Percentiles rank a stretch among this genome's conserved stretches.
Conservation (phyloP, 192 early-diverging fungal species). For the Gaertneriomyces semiglobifer region DNA sequence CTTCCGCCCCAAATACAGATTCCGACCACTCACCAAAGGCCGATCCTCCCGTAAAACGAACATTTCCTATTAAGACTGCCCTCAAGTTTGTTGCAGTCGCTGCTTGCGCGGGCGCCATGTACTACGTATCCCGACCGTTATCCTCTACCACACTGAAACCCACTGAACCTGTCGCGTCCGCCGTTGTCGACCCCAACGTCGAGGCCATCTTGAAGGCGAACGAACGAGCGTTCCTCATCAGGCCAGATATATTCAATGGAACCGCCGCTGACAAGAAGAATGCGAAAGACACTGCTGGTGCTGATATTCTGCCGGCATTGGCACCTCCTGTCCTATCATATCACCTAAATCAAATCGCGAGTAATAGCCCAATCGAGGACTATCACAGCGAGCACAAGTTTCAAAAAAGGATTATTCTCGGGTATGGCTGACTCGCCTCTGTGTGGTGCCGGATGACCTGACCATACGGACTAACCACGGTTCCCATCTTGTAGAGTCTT, state of each 20-base stretch:
- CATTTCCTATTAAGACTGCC: too few species aligned
- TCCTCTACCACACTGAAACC: too few species aligned
- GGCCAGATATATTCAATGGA: neutral
- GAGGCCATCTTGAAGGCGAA: too few species aligned
- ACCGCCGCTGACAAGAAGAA: neutral
- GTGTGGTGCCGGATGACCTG: neutral
- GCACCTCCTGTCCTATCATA: conserved; percentile 24
- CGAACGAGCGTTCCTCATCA: too few species aligned
- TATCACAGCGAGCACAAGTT: conserved; percentile 31
- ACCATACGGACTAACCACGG: neutral
- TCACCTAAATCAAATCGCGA: conserved; percentile 37
- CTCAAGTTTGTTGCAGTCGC: too few species aligned
- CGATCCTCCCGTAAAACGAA: too few species aligned
- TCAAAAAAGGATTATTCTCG: conserved; percentile 32
- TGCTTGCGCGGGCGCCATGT: too few species aligned
- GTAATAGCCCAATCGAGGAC: conserved; percentile 47
- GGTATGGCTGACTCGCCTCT: conserved; percentile 11
- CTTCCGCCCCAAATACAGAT: too few species aligned
- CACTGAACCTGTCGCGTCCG: too few species aligned
- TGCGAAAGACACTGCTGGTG: neutral
- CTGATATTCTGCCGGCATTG: neutral
- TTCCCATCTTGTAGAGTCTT: conserved; percentile 27
- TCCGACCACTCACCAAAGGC: too few species aligned
- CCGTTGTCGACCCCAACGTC: too few species aligned
- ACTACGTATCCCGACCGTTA: too few species aligned